Base-by-base conservation (phyloP, 2,329 filamentous ascomycete species). In the Didymella exigua region DNA sequence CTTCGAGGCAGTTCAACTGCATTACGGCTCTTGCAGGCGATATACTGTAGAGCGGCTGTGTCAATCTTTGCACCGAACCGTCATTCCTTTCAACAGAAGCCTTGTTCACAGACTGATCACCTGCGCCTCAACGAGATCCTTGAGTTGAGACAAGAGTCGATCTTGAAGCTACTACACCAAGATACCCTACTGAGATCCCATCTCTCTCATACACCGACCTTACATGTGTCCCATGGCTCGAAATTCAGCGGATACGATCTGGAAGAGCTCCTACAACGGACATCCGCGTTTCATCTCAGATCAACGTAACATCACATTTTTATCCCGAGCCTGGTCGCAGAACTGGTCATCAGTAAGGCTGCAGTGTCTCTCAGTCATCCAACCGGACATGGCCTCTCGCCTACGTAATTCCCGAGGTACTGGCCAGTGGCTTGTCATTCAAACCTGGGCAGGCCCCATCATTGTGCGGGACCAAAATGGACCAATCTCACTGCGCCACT, bases 221-320 rank as follows among this genome's bases (percentile, higher is more conserved):
- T 18, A 14, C 13, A 21, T 18, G 14, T 16, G n/a, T 40, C 13
- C 19, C 23, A n/a, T 18, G 26, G 5, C 19, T 6, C 19, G 14
- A 16, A 21, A 11, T 27, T 29, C 34, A 27, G 24, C n/a, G 23
- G n/a, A 30, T 11, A 26, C n/a, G 40, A 16, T 23, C n/a, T 26
- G 7, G 18, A 10, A 23, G 23, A 11, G 14, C 36, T 27, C 16
- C 36, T 31, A 24, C 10, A n/a, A 23, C 21, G 27, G 49, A 53
- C 34, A 43, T 53, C 50, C 50, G 50, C 43, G 43, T 53, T 47
- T 53, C 50, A 48, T 1, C 19, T 30, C 13, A 38, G 21, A 24
- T 24, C 21, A n/a, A 9, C 18, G 36, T n/a, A 16, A 14, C 18
- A 13, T 7, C 36, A 13, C 19, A n/a, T 38, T 24, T 24, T 11